Evolutionary conservation across 805 yeast genomes (phyloP).

Genomic region (Kluyveromyces aestuarii): DNA sequence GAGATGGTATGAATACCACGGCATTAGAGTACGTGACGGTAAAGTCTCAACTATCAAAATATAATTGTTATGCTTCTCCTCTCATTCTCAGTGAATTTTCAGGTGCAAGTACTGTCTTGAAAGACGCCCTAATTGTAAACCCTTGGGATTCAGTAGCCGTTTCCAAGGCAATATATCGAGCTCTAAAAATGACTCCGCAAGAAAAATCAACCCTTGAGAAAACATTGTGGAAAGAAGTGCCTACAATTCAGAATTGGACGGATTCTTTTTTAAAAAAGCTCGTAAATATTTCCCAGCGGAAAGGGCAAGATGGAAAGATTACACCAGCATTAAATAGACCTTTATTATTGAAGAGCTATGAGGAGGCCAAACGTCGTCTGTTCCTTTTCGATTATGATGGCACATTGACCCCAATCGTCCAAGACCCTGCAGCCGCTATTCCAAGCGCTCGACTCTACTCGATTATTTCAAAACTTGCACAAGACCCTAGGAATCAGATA

Average conservation of each 20-base stretch:
- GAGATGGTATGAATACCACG: conserved; percentile 97
- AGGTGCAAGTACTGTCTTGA: conserved; percentile 68
- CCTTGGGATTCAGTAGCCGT: conserved; percentile 98
- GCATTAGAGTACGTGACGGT: conserved; percentile 87
- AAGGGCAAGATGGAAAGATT: conserved; percentile 41
- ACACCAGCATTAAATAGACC: conserved; percentile 82
- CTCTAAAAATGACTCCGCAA: conserved; percentile 46
- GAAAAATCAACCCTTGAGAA: conserved; percentile 39
- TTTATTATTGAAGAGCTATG: conserved; percentile 48
- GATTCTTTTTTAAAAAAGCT: conserved; percentile 46
- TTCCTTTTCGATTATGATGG: conserved; percentile 96
- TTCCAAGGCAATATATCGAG: conserved; percentile 69
- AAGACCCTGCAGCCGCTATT: conserved; percentile 96
- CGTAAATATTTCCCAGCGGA: conserved; percentile 30
- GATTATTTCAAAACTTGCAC: conserved; percentile 49
- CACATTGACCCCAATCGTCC: conserved; percentile 90
- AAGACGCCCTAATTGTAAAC: conserved; percentile 73
- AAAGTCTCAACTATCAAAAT: conserved; percentile 42
- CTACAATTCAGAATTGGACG: conserved; percentile 78
- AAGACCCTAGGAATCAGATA: conserved; percentile 74
- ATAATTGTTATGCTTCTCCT: conserved; percentile 43
- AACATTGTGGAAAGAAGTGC: conserved; percentile 54
- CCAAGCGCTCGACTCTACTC: conserved; percentile 68
- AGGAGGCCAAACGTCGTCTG: conserved; percentile 54
- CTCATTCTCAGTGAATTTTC: conserved; percentile 87